Percentiles rank a stretch among this genome's conserved stretches.
Evolutionary conservation across 495 filamentous ascomycete genomes (phyloP).

Genomic region (Hypoxylon crocopeplum): DNA sequence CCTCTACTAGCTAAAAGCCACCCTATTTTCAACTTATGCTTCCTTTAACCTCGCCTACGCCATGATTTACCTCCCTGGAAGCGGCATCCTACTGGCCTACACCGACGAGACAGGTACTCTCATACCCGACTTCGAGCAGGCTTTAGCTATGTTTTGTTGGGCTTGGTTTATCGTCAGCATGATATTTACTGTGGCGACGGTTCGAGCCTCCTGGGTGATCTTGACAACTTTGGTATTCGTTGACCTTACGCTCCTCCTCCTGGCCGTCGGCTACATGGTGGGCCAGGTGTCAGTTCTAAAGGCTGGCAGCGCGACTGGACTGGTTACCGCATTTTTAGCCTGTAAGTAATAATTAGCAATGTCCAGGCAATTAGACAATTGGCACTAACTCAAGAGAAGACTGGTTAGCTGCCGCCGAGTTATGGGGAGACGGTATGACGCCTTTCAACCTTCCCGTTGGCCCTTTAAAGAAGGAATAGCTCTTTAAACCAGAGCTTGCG

Average conservation of each 20-base stretch:
- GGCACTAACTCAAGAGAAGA: background rate
- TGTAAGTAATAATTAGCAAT: slow-evolving; percentile 32
- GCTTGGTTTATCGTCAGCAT: slow-evolving; percentile 50
- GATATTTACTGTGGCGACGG: slow-evolving; percentile 47
- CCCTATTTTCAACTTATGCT: slow-evolving; percentile 46
- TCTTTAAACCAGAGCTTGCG: too few species aligned
- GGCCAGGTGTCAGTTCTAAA: slow-evolving; percentile 18
- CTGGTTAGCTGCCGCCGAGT: background rate
- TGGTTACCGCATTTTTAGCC: slow-evolving; percentile 38
- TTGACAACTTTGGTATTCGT: slow-evolving; percentile 38
- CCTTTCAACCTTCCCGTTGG: background rate
- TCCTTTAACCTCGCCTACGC: slow-evolving; percentile 49
- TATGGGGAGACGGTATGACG: background rate
- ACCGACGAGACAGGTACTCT: slow-evolving; percentile 36
- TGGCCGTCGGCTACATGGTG: slow-evolving; percentile 44
- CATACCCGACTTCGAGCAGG: slow-evolving; percentile 37
- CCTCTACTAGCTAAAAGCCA: slow-evolving; percentile 39
- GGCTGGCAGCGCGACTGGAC: slow-evolving; percentile 39
- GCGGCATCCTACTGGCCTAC: slow-evolving; percentile 46
- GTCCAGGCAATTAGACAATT: background rate
- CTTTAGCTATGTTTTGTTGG: slow-evolving; percentile 48
- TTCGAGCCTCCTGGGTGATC: slow-evolving; percentile 41
- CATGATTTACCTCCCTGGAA: slow-evolving; percentile 46
- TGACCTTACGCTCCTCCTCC: slow-evolving; percentile 40
- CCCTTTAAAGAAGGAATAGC: background rate